Percentiles rank a stretch among this genome's conserved stretches.
These are phyloP conservation scores for Talaromyces atroroseus DNA, from an alignment of 2,329 filamentous ascomycete genomes.

Conservation along the genomic window DNA sequence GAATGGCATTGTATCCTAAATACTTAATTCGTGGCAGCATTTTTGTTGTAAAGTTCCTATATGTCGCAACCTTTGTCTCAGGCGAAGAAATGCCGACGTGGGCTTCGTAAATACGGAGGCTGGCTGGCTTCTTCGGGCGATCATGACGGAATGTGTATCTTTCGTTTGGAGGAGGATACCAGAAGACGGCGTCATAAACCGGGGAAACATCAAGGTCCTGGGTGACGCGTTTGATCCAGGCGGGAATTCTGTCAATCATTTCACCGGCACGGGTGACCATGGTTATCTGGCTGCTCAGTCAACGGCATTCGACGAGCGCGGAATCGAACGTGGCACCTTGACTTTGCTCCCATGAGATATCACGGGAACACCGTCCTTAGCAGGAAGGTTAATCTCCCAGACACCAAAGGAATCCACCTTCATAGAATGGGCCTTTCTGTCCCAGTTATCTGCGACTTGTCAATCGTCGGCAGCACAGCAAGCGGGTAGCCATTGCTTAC, in stretches of 20 bases:
- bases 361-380: conserved; percentile 65
- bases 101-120: conserved; percentile 94
- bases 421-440: conserved; percentile 78
- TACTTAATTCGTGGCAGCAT: conserved; percentile 86
- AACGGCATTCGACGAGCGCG: conserved; percentile 3
- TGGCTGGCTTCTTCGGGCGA: conserved; percentile 75
- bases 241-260: conserved; percentile 79
- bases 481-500: conserved; percentile 46
- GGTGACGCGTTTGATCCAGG: conserved; percentile 96
- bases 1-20: conserved; percentile 94
- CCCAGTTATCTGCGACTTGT: conserved; percentile 67
- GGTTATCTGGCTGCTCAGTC: conserved; percentile 58
- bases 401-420: conserved; percentile 77
- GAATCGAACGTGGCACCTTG: conserved; percentile 57
- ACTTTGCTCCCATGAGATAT: conserved; percentile 93
- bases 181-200: conserved; percentile 91
- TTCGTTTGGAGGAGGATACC: conserved; percentile 78
- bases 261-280: conserved; percentile 74
- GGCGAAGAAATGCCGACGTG: conserved; percentile 96
- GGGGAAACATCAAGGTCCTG: conserved; percentile 87
- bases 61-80: conserved; percentile 81
- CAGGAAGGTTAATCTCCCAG: conserved; percentile 74
- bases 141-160: conserved; percentile 79
- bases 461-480: conserved; percentile 19
- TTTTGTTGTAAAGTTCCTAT: conserved; percentile 93